These are phyloP conservation scores for Fusarium sterilihyphosum DNA, from an alignment of 2,329 filamentous ascomycete species.

Conservation along the genomic window DNA sequence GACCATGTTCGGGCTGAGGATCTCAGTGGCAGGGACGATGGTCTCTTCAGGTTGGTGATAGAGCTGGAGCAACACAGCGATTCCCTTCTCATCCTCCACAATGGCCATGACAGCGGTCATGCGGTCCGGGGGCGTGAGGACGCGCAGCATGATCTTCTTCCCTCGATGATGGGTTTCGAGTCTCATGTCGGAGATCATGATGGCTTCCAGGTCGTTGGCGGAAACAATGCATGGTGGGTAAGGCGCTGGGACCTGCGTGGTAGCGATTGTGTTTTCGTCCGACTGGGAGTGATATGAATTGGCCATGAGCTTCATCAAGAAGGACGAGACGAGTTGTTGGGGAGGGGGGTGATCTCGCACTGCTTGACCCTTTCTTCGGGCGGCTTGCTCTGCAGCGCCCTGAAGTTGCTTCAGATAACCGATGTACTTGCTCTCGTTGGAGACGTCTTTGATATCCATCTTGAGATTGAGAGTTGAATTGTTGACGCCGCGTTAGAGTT, in stretches of 20 bases:
- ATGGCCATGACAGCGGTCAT: background rate
- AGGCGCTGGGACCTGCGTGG: background rate
- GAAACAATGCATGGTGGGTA: background rate
- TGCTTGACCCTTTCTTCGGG: background rate
- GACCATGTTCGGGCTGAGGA: background rate
- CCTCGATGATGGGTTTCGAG: background rate
- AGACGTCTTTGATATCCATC: conserved; percentile 7
- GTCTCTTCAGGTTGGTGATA: background rate
- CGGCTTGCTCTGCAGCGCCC: background rate
- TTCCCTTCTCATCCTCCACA: background rate
- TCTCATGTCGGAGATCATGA: background rate
- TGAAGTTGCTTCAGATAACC: background rate
- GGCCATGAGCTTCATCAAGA: background rate
- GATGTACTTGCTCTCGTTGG: background rate
- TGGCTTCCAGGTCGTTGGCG: background rate
- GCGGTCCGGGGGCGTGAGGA: background rate
- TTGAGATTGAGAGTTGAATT: background rate
- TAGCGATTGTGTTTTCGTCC: background rate
- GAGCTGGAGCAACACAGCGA: background rate
- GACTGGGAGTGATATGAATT: background rate
- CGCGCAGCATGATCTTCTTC: background rate
- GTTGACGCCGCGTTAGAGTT: background rate
- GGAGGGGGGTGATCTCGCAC: background rate
- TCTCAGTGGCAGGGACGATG: background rate
- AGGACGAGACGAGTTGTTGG: background rate